These are phyloP conservation scores for Cytauxzoon felis DNA, from an alignment of 169 alveolate species.

Conservation along the genomic window DNA sequence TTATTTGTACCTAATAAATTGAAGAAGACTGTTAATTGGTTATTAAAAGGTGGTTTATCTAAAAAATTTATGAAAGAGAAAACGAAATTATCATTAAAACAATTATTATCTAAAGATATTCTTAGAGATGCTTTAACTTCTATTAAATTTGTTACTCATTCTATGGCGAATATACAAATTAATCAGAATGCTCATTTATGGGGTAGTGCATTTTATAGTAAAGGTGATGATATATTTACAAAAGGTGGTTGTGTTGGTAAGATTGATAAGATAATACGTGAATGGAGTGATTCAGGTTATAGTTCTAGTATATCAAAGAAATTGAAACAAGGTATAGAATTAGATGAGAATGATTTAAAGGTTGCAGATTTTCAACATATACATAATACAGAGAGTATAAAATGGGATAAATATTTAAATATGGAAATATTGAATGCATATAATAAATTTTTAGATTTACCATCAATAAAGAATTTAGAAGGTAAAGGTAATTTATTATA, in stretches of 20 bases:
- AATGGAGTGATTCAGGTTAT: constrained; percentile 63
- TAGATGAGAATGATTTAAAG: constrained; percentile 41
- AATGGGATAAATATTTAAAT: constrained; percentile 73
- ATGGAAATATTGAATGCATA: constrained; percentile 56
- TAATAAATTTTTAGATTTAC: constrained; percentile 60
- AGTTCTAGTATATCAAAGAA: constrained; percentile 38
- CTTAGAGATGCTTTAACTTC: constrained; percentile 62
- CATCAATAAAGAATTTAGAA: constrained; percentile 43
- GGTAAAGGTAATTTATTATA: constrained; percentile 20
- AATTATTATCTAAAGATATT: constrained; percentile 60
- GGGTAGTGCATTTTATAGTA: constrained; percentile 32
- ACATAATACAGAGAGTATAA: constrained; percentile 61
- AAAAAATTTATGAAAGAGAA: constrained; percentile 55
- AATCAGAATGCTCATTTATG: constrained; percentile 58
- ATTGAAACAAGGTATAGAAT: constrained; percentile 43
- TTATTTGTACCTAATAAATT: constrained; percentile 69
- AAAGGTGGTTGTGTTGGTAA: constrained; percentile 41
- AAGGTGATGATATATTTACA: neutral
- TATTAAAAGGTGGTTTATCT: constrained; percentile 63
- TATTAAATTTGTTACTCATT: constrained; percentile 70
- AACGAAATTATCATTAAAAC: constrained; percentile 62
- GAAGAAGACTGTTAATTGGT: constrained; percentile 56
- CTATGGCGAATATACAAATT: constrained; percentile 66
- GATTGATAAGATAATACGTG: constrained; percentile 30
- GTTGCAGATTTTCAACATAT: constrained; percentile 50